Evolutionary conservation across 257 asterid genomes (phyloP).

Genomic region (Nicotiana knightiana): DNA sequence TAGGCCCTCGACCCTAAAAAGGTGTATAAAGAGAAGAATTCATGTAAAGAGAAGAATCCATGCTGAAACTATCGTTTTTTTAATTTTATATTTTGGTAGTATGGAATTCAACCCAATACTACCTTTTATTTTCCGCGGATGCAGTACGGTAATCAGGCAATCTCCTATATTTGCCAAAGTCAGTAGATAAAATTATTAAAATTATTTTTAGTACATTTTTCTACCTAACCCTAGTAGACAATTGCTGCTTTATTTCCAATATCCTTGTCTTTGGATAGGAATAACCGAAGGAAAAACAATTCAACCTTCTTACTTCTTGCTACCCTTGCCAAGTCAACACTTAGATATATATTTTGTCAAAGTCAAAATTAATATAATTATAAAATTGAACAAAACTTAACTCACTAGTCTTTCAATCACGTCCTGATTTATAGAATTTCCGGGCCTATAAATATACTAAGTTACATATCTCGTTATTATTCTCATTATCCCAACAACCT

Average conservation of each 20-base stretch:
- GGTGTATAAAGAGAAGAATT: no score
- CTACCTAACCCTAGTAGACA: background rate
- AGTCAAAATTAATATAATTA: constrained; percentile 10
- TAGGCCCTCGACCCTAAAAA: no score
- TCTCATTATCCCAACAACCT: background rate
- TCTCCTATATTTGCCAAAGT: background rate
- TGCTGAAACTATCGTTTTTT: no score
- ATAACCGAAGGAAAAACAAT: background rate
- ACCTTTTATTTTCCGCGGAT: background rate
- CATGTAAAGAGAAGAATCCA: no score
- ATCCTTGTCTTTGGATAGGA: background rate
- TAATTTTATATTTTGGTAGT: background rate
- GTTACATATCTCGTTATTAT: constrained; percentile 11
- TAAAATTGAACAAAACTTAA: background rate
- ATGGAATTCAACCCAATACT: background rate
- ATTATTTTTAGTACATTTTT: background rate
- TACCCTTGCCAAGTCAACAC: background rate
- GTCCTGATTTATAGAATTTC: background rate
- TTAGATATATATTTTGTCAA: background rate
- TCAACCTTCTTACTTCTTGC: background rate
- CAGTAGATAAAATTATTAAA: background rate
- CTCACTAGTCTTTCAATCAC: background rate
- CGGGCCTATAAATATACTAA: background rate
- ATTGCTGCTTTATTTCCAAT: background rate
- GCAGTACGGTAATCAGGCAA: background rate